Conservation (phyloP, 2,329 filamentous ascomycete species). For the Cladosporium austrohemisphaericum region DNA sequence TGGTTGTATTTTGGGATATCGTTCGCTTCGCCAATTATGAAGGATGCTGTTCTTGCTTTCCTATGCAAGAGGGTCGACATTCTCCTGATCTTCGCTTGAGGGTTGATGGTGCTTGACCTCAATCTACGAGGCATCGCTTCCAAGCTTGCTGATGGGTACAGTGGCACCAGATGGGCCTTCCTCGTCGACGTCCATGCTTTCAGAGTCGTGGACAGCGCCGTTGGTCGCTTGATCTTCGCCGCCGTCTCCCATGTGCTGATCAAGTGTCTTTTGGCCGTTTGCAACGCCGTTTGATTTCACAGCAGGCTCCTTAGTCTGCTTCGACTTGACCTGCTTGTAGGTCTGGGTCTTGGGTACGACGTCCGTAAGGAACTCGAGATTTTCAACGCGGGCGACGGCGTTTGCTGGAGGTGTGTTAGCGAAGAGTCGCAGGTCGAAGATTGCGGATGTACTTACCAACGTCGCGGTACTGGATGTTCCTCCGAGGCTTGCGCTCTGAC, state of each 20-base stretch:
- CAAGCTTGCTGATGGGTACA: not conserved
- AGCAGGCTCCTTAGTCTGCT: constrained; percentile 28
- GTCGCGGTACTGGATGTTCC: constrained; percentile 95
- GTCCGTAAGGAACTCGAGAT: constrained; percentile 90
- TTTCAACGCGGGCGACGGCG: constrained; percentile 82
- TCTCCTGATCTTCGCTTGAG: not conserved
- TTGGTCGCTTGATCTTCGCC: constrained; percentile 22
- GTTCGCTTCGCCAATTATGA: not conserved
- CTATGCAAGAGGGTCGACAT: constrained; percentile 3
- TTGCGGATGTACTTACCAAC: constrained; percentile 59
- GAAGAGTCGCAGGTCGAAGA: not conserved
- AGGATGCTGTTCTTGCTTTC: not conserved
- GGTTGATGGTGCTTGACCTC: not conserved
- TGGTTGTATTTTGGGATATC: not conserved
- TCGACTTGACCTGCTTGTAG: constrained; percentile 73
- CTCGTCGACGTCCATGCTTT: constrained; percentile 25
- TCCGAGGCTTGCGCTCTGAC: constrained; percentile 82
- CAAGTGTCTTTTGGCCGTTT: constrained; percentile 20
- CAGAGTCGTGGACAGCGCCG: constrained; percentile 19
- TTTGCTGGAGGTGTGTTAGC: constrained; percentile 54
- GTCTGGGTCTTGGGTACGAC: constrained; percentile 82
- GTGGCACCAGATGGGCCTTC: not conserved
- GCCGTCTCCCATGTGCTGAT: constrained; percentile 17
- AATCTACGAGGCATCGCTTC: not conserved
- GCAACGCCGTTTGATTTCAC: constrained; percentile 12